Base-by-base conservation (phyloP, 2,329 filamentous ascomycete species). In the Penicillium sp. region DNA sequence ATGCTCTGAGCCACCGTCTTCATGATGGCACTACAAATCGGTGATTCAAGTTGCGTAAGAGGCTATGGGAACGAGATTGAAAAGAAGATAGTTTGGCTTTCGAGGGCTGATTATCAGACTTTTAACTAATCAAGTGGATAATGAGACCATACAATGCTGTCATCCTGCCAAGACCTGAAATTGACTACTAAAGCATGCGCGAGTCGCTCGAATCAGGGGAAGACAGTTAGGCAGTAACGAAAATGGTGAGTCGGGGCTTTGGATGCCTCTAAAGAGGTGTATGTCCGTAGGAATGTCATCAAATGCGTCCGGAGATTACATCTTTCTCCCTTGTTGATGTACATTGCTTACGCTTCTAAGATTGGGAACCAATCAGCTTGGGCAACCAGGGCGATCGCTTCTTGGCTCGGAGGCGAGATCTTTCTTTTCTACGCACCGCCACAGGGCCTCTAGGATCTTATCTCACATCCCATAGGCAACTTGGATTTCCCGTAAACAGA, bases 1-100 rank as follows among this genome's bases (percentile, higher is more conserved):
- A 54, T 39, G 19, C 26, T 52, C 24, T 14, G 3, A 42, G n/a
- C 28, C 13, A 52, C 14, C 2, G 51, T 33, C 37, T 54, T 58
- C 54, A 56, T 62, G 51, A 45, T 26, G 16, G 11, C 29, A 7
- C 1, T 19, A n/a, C 2, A 19, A n/a, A 18, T 36, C 16, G 1
- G 13, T 36, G 13, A 36, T 18, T 3, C 8, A 14, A n/a, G 9
- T 36, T 18, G 5, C 33, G n/a, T n/a, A 36, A 36, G 33, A n/a
- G n/a, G n/a, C 14, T 3, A 3, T 7, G 16, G 16, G 14, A n/a
- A 7, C 9, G n/a, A n/a, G 2, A 18, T 18, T 18, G 33, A n/a
- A 18, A 36, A n/a, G 13, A 18, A 36, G n/a, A 36, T 19, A n/a
- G 33, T 2, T 36, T 5, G 4, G 13, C n/a, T n/a, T 36, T 36